A percentile compares a stretch with the other conserved stretches of the same genome.
Evolutionary conservation across 2,329 filamentous ascomycete genomes (phyloP).

Genomic region (Chaetomium sp.): DNA sequence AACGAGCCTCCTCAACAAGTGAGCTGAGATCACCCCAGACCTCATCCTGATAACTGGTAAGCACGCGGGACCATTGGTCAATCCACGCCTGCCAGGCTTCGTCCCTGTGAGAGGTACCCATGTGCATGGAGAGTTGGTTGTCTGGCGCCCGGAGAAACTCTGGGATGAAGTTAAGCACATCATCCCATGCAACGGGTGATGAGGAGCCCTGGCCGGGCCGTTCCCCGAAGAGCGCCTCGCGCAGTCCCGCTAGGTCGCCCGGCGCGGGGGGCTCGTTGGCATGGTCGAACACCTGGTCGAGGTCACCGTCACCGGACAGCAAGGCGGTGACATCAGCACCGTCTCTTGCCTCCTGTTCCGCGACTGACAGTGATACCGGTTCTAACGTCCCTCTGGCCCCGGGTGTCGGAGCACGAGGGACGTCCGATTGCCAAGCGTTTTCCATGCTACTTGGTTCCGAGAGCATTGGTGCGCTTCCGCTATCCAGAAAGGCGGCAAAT

Average conservation of each 20-base stretch:
- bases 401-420: neutral
- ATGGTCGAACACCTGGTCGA: conserved; percentile 33
- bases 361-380: conserved; percentile 34
- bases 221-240: conserved; percentile 44
- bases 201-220: conserved; percentile 25
- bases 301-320: conserved; percentile 37
- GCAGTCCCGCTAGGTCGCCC: conserved; percentile 41
- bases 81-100: conserved; percentile 53
- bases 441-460: conserved; percentile 30
- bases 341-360: conserved; percentile 43
- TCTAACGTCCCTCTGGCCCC: neutral
- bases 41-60: conserved; percentile 62
- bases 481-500: conserved; percentile 44
- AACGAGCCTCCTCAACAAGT: conserved; percentile 57
- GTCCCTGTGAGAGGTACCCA: conserved; percentile 45
- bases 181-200: conserved; percentile 45
- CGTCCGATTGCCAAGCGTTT: conserved; percentile 27
- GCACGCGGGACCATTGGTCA: conserved; percentile 58
- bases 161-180: conserved; percentile 55
- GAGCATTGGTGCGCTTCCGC: conserved; percentile 31
- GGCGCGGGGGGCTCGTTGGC: conserved; percentile 37
- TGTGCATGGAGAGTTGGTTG: conserved; percentile 36
- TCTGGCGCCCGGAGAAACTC: conserved; percentile 36
- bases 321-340: conserved; percentile 46
- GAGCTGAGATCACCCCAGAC: conserved; percentile 68